Base-by-base conservation (phyloP, 306 rosid species). In the Prunus padus region DNA sequence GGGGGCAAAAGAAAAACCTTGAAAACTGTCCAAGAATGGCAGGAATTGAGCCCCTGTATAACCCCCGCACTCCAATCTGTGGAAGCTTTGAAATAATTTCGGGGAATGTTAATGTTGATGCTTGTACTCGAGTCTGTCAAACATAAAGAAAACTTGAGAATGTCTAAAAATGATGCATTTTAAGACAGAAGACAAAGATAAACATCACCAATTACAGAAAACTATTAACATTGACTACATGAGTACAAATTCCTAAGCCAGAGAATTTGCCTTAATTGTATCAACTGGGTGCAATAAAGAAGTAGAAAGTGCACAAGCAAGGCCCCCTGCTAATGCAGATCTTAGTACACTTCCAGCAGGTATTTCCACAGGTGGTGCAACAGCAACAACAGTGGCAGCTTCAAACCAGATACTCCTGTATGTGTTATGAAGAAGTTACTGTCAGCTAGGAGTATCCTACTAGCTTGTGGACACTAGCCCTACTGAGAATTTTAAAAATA, bases 241-340 rank as follows among this genome's bases (percentile, higher is more conserved):
- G 57, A 20, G 51, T 19, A 51, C 16, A 50, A 61, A 22, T 20
- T 61, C 61, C 44, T 22, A 74, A 67, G 71, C 75, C 65, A 47
- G 65, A 76, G 77, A 77, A 78, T 52, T 82, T 90, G 84, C 99
- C 99, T 96, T 96, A 52, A 96, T 84, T 57, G 98, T 76, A 87
- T 96, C 99, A 51, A 96, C 87, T 52, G 99, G 99, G 80, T 90
- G 92, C 90, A 96, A 33, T 79, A 96, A 91, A 44, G 97, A 87
- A 74, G 96, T 89, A 63, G 99, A 96, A 76, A 96, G 87, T 47
- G 99, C 98, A 84, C 98, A 92, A 69, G 99, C 76, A 81, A 96
- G 97, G 77, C 99, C 99, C 66, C 99, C 99, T 20, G 99, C 99
- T 89, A 96, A 82, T 74, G 98, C 99, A 85, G 99, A 92, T 87